These are phyloP conservation scores for Exophiala bonariae DNA, from an alignment of 2,329 filamentous ascomycete genomes.

Conservation along the genomic window DNA sequence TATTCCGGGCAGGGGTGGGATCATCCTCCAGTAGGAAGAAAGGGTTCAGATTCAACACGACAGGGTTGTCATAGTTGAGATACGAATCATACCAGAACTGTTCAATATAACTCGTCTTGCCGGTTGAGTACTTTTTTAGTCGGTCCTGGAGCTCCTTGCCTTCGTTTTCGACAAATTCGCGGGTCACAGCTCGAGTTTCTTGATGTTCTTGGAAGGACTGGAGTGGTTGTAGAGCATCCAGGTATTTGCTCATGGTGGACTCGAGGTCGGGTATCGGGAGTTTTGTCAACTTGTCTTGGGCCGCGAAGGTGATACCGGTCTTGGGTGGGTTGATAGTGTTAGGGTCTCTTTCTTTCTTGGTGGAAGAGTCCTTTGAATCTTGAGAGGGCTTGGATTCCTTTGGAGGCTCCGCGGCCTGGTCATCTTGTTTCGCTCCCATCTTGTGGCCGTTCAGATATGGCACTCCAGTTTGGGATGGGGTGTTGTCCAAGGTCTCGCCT, in stretches of 20 bases:
- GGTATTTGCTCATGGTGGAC: constrained; percentile 73
- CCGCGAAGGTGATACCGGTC: constrained; percentile 80
- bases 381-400: constrained; percentile 27
- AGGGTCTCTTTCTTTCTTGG: constrained; percentile 46
- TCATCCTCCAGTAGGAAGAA: constrained; percentile 98
- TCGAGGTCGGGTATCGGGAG: constrained; percentile 90
- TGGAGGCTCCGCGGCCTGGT: constrained; percentile 28
- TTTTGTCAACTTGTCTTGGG: constrained; percentile 85
- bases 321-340: constrained; percentile 50
- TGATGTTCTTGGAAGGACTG: constrained; percentile 79
- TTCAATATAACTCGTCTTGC: constrained; percentile 94
- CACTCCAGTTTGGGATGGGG: constrained; percentile 65
- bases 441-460: constrained; percentile 58
- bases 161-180: constrained; percentile 78
- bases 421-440: constrained; percentile 24
- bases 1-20: constrained; percentile 91
- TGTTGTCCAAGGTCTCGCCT: constrained; percentile 63
- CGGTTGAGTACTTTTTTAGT: constrained; percentile 84
- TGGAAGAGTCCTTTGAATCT: constrained; percentile 36
- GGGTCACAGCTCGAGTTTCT: constrained; percentile 76
- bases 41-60: constrained; percentile 94
- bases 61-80: constrained; percentile 94
- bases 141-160: constrained; percentile 85
- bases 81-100: constrained; percentile 99
- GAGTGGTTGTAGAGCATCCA: constrained; percentile 75